Conservation (phyloP, 495 filamentous ascomycete genomes). For the Parachaetomium inaequale region DNA sequence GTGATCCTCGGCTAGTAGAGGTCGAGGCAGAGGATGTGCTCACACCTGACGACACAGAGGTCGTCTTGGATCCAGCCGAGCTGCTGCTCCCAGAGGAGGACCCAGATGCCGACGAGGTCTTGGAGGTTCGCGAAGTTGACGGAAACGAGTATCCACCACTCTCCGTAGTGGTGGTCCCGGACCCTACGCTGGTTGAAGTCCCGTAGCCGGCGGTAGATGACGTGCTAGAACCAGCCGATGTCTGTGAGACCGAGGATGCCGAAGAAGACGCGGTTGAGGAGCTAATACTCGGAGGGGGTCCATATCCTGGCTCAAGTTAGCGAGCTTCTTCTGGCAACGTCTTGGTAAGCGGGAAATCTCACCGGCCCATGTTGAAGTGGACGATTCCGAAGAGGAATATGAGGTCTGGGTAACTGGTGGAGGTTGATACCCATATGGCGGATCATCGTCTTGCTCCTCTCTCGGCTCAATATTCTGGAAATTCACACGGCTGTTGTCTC, state of each 20-base stretch:
- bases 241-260: background rate
- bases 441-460: constrained; percentile 32
- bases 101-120: background rate
- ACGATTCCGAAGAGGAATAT: background rate
- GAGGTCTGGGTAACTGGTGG: constrained; percentile 21
- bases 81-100: background rate
- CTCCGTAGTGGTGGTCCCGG: background rate
- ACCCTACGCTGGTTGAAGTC: background rate
- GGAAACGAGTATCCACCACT: constrained; percentile 3
- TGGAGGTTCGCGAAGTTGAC: background rate
- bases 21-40: background rate
- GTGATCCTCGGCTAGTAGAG: background rate
- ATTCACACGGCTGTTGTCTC: constrained; percentile 2
- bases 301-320: constrained; percentile 8
- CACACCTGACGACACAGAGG: background rate
- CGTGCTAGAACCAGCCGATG: background rate
- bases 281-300: background rate
- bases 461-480: constrained; percentile 15
- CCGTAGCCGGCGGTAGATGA: background rate
- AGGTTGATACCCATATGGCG: constrained; percentile 44
- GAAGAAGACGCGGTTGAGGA: background rate
- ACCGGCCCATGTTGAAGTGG: constrained; percentile 3
- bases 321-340: background rate
- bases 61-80: background rate
- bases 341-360: background rate